These are phyloP conservation scores for Sporothrix dimorphospora DNA, from an alignment of 2,329 filamentous ascomycete species.

Conservation along the genomic window DNA sequence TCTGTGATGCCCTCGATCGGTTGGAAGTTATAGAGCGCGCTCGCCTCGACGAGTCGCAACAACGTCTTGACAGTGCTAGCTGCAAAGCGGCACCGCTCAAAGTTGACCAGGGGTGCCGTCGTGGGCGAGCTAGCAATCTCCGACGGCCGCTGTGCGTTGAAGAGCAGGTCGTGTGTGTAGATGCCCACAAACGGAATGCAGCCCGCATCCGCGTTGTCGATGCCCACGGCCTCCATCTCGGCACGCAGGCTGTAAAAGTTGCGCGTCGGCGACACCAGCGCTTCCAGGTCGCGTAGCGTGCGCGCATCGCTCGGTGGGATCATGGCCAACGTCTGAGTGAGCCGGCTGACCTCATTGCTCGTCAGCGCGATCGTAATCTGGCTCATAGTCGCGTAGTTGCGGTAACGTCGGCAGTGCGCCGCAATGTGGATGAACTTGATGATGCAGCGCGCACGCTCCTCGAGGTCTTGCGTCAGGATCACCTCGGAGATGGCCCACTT, in stretches of 20 bases:
- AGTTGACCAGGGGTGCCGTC: conserved; percentile 75
- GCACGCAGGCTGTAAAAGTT: conserved; percentile 77
- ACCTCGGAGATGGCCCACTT: conserved; percentile 85
- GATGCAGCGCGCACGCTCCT: conserved; percentile 75
- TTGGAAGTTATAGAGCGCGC: conserved; percentile 72
- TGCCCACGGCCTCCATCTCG: conserved; percentile 74
- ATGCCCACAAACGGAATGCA: conserved; percentile 84
- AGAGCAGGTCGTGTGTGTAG: conserved; percentile 82
- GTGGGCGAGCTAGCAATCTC: conserved; percentile 70
- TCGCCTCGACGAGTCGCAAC: conserved; percentile 76
- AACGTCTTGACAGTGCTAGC: conserved; percentile 80
- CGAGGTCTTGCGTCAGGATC: conserved; percentile 70
- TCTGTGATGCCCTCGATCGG: conserved; percentile 77
- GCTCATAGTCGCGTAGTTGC: conserved; percentile 83
- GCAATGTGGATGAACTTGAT: conserved; percentile 85
- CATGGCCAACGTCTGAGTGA: conserved; percentile 71
- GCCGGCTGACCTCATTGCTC: conserved; percentile 69
- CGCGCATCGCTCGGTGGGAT: conserved; percentile 67
- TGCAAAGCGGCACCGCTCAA: conserved; percentile 77
- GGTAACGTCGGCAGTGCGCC: conserved; percentile 71
- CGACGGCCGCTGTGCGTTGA: conserved; percentile 77
- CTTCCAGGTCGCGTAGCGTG: conserved; percentile 70
- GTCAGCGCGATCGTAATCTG: conserved; percentile 78
- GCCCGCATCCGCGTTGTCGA: conserved; percentile 60
- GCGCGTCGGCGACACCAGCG: conserved; percentile 72